phyloP scores from a whole-genome alignment of 768 basidiomycete genomes.

The Lactarius pseudohatsudake region DNA sequence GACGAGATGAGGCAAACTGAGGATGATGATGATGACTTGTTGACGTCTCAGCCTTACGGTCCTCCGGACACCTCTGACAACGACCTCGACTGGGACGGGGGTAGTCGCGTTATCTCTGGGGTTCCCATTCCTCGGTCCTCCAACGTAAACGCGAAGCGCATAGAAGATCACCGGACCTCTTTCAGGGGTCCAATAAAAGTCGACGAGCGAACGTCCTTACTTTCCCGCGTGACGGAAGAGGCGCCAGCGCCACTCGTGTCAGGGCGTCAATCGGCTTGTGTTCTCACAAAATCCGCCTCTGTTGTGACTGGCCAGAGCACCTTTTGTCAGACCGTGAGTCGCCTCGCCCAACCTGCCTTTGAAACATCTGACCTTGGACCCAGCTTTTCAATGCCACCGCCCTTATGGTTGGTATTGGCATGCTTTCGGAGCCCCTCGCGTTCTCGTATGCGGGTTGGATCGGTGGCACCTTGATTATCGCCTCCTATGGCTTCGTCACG shows the following conservation, averaged over 20 bases:
- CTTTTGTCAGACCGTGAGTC: constrained; percentile 31
- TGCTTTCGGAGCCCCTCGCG: constrained; percentile 87
- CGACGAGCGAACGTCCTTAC: constrained; percentile 22
- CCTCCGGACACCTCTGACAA: constrained; percentile 2
- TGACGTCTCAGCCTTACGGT: constrained; percentile 6
- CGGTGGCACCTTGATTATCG: constrained; percentile 67
- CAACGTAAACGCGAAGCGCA: background rate
- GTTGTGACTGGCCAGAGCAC: constrained; percentile 27
- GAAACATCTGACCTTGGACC: background rate
- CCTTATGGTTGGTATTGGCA: constrained; percentile 83
- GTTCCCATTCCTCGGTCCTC: constrained; percentile 4
- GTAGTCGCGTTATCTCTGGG: background rate
- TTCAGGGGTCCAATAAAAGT: background rate
- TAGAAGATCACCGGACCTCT: background rate
- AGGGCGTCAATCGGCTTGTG: background rate
- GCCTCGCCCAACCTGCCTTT: background rate
- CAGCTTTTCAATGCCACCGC: constrained; percentile 90
- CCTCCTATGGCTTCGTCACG: constrained; percentile 75
- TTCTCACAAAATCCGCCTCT: background rate
- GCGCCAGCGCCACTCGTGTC: background rate
- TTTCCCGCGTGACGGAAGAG: constrained; percentile 11
- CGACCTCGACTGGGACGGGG: constrained; percentile 18
- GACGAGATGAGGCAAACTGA: constrained; percentile 10
- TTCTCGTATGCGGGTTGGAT: constrained; percentile 93
- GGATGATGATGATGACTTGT: constrained; percentile 14